These are phyloP conservation scores for Lecanicillium sp. DNA, from an alignment of 2,329 filamentous ascomycete species.

Conservation along the genomic window DNA sequence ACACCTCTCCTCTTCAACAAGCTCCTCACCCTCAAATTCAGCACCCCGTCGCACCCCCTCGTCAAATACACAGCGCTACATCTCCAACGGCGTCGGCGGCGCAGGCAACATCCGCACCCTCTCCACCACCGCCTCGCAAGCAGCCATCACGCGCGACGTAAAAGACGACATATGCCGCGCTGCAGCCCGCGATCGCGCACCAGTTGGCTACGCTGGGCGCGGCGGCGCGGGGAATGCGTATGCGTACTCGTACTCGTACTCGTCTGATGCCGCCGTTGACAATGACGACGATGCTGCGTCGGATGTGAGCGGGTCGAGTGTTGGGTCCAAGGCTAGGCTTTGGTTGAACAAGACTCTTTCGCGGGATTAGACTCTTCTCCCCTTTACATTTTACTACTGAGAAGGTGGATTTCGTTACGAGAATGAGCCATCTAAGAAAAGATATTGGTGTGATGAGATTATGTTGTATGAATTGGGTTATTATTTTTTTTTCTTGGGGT, in stretches of 20 bases:
- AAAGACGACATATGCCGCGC: conserved; percentile 38
- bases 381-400: no score
- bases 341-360: conserved; percentile 12
- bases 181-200: conserved; percentile 28
- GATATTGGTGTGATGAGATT: no score
- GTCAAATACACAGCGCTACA: conserved; percentile 34
- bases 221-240: conserved; percentile 60
- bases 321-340: conserved; percentile 22
- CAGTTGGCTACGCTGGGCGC: conserved; percentile 55
- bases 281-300: conserved; percentile 12
- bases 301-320: conserved; percentile 20
- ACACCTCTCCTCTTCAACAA: conserved; percentile 37
- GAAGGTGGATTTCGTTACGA: no score
- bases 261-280: conserved; percentile 11
- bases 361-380: no score
- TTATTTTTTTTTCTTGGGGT: no score
- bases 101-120: conserved; percentile 54
- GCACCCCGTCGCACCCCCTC: conserved; percentile 28
- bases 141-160: conserved; percentile 41
- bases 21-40: conserved; percentile 24
- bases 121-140: conserved; percentile 33
- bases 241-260: conserved; percentile 35
- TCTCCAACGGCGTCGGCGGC: conserved; percentile 59
- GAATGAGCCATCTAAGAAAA: no score
- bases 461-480: no score